These are phyloP conservation scores for Giardia duodenalis DNA, from an alignment of 208 protist species.

Conservation along the genomic window DNA sequence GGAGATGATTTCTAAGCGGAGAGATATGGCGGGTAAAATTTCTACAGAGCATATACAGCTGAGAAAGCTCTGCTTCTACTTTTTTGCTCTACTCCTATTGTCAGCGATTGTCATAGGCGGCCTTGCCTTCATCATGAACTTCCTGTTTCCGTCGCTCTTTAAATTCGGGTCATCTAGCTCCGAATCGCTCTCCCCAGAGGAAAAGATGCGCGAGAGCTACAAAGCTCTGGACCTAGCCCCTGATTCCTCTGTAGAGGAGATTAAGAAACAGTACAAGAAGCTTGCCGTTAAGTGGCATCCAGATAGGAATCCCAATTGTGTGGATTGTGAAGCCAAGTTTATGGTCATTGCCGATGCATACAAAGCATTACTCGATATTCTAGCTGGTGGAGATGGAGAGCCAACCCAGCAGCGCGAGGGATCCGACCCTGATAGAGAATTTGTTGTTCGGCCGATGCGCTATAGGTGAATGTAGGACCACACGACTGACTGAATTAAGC, in stretches of 20 bases:
- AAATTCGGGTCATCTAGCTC: neutral
- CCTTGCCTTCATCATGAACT: neutral
- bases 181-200: neutral
- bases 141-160: neutral
- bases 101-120: neutral
- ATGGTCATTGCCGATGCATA: conserved; percentile 40
- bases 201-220: neutral
- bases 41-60: neutral
- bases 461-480: neutral
- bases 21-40: neutral
- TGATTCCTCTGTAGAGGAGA: conserved; percentile 46
- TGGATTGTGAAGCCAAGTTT: conserved; percentile 40
- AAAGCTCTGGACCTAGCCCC: conserved; percentile 27
- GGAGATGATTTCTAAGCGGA: neutral
- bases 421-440: neutral
- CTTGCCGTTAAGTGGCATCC: conserved; percentile 55
- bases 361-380: neutral
- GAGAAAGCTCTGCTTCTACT: neutral
- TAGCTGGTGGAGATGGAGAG: neutral
- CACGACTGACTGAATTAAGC: neutral
- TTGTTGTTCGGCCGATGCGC: neutral
- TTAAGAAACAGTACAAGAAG: conserved; percentile 59
- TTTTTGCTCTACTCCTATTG: neutral
- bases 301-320: conserved; percentile 46
- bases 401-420: neutral